Conservation (phyloP, 169 alveolate genomes). For the Eimeria necatrix region DNA sequence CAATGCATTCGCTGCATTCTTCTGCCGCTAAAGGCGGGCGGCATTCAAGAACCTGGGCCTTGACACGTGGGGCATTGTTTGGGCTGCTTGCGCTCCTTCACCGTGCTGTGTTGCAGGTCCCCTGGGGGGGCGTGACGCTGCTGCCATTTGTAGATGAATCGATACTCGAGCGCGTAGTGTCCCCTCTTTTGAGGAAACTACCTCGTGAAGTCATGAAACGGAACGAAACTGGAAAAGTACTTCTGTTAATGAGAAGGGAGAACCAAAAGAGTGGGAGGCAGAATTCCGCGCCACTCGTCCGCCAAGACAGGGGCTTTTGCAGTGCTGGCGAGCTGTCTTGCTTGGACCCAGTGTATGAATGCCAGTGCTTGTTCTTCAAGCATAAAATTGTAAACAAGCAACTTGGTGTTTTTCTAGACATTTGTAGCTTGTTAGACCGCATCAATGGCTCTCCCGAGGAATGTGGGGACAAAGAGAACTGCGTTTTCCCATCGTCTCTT, state of each 20-base stretch:
- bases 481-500: slow-evolving; percentile 37
- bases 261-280: neutral
- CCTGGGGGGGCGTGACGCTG: slow-evolving; percentile 90
- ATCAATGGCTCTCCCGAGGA: neutral
- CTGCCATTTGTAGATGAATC: slow-evolving; percentile 86
- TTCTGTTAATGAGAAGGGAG: slow-evolving; percentile 65
- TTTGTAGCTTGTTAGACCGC: neutral
- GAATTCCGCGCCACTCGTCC: neutral
- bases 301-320: neutral
- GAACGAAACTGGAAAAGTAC: slow-evolving; percentile 50
- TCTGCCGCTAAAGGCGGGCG: too few species aligned
- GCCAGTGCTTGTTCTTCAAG: slow-evolving; percentile 51
- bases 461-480: neutral
- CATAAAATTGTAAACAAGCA: neutral
- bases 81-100: neutral
- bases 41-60: too few species aligned
- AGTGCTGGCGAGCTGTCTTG: neutral
- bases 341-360: slow-evolving; percentile 30
- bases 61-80: too few species aligned
- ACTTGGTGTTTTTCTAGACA: neutral
- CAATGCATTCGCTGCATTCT: too few species aligned
- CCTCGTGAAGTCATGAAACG: slow-evolving; percentile 58
- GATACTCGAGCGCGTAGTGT: slow-evolving; percentile 52
- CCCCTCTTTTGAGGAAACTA: slow-evolving; percentile 24
- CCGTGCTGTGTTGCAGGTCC: slow-evolving; percentile 79